A percentile compares a stretch with the other conserved stretches of the same genome.
These are phyloP conservation scores for Lentinula novae-zelandiae DNA, from an alignment of 1,284 basidiomycete species.

Conservation along the genomic window DNA sequence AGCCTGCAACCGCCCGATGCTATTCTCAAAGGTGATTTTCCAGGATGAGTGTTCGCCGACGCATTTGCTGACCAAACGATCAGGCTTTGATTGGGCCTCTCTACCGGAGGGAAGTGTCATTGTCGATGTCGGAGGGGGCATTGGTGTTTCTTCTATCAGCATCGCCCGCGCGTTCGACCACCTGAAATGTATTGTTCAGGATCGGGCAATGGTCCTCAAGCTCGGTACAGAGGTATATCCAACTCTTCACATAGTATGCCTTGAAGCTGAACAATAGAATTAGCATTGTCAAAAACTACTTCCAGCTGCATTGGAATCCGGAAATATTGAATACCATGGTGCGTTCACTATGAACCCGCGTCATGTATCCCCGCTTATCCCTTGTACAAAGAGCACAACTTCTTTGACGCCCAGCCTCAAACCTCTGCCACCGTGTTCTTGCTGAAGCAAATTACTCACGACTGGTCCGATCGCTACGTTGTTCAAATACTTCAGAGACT, in stretches of 20 bases:
- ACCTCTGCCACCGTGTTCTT: constrained; percentile 29
- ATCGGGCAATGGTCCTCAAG: constrained; percentile 27
- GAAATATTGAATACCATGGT: constrained; percentile 27
- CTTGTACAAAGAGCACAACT: constrained; percentile 27
- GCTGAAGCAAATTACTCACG: constrained; percentile 29
- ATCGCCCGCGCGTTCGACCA: constrained; percentile 25
- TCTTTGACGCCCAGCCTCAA: constrained; percentile 29
- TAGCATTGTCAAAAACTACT: constrained; percentile 29
- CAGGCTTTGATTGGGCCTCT: constrained; percentile 31
- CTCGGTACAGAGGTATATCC: constrained; percentile 26
- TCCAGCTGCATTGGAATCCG: constrained; percentile 22
- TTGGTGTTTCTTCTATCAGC: constrained; percentile 29
- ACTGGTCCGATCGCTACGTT: constrained; percentile 31
- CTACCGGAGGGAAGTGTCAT: constrained; percentile 28
- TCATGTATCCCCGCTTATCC: background rate
- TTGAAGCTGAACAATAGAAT: background rate
- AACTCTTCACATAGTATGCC: background rate
- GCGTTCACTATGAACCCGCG: background rate
- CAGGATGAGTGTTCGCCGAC: background rate
- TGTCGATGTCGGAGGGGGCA: constrained; percentile 42
- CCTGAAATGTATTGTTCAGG: constrained; percentile 35
- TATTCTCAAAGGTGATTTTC: constrained; percentile 26
- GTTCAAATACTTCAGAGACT: constrained; percentile 27
- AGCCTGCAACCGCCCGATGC: constrained; percentile 23
- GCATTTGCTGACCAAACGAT: background rate